Evolutionary conservation across 768 basidiomycete species (phyloP).

Genomic region (Terana coerulea): DNA sequence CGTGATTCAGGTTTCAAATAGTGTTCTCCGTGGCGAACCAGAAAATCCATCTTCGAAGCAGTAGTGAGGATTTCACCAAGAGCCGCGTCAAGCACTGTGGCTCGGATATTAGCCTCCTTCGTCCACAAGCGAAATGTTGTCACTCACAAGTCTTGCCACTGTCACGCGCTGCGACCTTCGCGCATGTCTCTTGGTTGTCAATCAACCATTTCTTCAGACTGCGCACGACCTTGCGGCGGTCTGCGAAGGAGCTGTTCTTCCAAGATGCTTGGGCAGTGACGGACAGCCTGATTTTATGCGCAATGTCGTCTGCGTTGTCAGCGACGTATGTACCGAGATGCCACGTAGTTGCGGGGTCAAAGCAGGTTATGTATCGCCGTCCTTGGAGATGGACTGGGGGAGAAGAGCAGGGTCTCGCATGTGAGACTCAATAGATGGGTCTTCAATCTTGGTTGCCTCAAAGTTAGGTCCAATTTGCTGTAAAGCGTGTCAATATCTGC

Average conservation of each 20-base stretch:
- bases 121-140: not conserved
- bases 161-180: conserved; percentile 86
- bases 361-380: conserved; percentile 81
- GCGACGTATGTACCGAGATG: conserved; percentile 78
- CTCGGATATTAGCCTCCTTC: conserved; percentile 6
- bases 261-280: conserved; percentile 66
- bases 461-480: conserved; percentile 43
- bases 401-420: conserved; percentile 48
- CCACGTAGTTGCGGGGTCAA: conserved; percentile 84
- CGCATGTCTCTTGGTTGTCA: conserved; percentile 83
- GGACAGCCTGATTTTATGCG: conserved; percentile 64
- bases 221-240: conserved; percentile 78
- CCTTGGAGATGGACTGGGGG: conserved; percentile 43
- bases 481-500: not conserved
- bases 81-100: conserved; percentile 84
- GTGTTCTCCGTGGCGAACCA: conserved; percentile 81
- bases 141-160: conserved; percentile 90
- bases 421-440: conserved; percentile 67
- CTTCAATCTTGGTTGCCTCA: conserved; percentile 48
- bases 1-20: conserved; percentile 72
- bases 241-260: conserved; percentile 69
- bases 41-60: conserved; percentile 90
- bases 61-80: conserved; percentile 96
- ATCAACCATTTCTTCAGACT: conserved; percentile 92
- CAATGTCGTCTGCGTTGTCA: conserved; percentile 69